Evolutionary conservation across 2,329 filamentous ascomycete genomes (phyloP).

Genomic region (Trichoderma asperellum): DNA sequence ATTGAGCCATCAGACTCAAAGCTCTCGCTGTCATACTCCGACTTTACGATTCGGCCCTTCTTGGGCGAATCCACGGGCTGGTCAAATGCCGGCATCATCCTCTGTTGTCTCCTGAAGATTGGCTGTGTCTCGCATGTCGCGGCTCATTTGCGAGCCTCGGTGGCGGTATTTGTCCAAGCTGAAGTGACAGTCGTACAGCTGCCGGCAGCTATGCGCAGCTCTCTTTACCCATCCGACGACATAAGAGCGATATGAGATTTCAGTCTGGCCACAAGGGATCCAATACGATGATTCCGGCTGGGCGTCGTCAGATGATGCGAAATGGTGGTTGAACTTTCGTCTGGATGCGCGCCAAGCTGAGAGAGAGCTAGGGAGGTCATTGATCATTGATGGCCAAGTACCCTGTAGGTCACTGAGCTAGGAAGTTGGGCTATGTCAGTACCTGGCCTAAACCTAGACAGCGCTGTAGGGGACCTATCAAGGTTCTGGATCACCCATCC

Average conservation of each 20-base stretch:
- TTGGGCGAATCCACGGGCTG: conserved; percentile 51
- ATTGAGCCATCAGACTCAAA: conserved; percentile 86
- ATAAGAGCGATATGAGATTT: conserved; percentile 5
- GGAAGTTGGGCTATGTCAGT: background rate
- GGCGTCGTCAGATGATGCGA: conserved; percentile 21
- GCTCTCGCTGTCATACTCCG: conserved; percentile 81
- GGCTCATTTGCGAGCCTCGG: conserved; percentile 23
- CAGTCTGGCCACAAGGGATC: background rate
- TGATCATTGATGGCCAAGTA: conserved; percentile 1
- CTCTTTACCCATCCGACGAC: conserved; percentile 16
- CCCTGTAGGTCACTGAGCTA: background rate
- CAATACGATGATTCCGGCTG: background rate
- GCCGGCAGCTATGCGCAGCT: conserved; percentile 19
- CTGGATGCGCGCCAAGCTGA: conserved; percentile 12
- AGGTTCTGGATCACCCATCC: conserved; percentile 1
- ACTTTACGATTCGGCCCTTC: conserved; percentile 64
- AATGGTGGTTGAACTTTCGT: conserved; percentile 5
- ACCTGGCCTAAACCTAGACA: conserved; percentile 12
- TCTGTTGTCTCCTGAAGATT: conserved; percentile 30
- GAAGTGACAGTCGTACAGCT: conserved; percentile 17
- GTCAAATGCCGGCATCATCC: conserved; percentile 55
- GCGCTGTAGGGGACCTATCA: conserved; percentile 6
- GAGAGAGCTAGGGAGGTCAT: conserved; percentile 6
- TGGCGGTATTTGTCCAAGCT: background rate
- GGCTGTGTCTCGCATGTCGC: conserved; percentile 33